Conservation (phyloP, 2,329 filamentous ascomycete species). For the Pseudogymnoascus pannorum region DNA sequence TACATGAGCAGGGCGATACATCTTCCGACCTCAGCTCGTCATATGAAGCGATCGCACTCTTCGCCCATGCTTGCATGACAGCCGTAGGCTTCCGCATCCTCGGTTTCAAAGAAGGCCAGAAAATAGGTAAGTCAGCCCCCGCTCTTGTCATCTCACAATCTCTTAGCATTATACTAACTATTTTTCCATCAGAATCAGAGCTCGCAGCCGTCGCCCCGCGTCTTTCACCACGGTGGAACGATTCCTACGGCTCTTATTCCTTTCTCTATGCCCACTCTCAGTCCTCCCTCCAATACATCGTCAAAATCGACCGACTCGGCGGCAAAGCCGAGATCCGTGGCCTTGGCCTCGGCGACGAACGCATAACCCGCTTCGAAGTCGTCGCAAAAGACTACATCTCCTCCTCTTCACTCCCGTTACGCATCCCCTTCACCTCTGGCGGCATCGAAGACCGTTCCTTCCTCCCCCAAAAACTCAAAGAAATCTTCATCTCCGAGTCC, state of each 20-base stretch:
- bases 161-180: slow-evolving; percentile 9
- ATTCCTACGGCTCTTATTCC: slow-evolving; percentile 59
- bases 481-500: slow-evolving; percentile 66
- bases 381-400: slow-evolving; percentile 68
- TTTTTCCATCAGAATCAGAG: slow-evolving; percentile 41
- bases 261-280: slow-evolving; percentile 85
- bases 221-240: slow-evolving; percentile 75
- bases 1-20: slow-evolving; percentile 44
- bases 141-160: slow-evolving; percentile 11
- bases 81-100: slow-evolving; percentile 73
- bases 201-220: slow-evolving; percentile 51
- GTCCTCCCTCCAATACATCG: slow-evolving; percentile 74
- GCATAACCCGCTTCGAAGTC: slow-evolving; percentile 71
- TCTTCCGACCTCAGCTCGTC: slow-evolving; percentile 60
- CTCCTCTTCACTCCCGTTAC: slow-evolving; percentile 46
- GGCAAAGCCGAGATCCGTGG: slow-evolving; percentile 78
- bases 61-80: slow-evolving; percentile 75
- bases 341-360: slow-evolving; percentile 71
- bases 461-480: slow-evolving; percentile 42
- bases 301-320: slow-evolving; percentile 77
- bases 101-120: slow-evolving; percentile 78
- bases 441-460: slow-evolving; percentile 45
- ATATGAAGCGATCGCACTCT: slow-evolving; percentile 77
- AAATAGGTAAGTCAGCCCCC: slow-evolving; percentile 46
- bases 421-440: slow-evolving; percentile 42